phyloP scores from a whole-genome alignment of 441 rosid species.

The Metrosideros polymorpha region DNA sequence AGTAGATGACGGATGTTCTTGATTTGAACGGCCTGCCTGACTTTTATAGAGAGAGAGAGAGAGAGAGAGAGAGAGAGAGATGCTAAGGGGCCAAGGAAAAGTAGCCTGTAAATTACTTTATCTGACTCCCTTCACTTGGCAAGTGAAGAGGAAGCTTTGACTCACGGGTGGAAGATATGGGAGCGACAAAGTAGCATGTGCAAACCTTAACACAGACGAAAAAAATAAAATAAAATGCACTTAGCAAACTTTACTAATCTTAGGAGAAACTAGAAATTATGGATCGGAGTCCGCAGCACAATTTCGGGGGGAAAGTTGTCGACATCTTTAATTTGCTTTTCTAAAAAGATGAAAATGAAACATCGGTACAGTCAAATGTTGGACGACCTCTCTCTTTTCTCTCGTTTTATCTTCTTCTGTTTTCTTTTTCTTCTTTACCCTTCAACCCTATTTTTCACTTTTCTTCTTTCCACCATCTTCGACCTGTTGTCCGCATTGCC shows the following conservation, averaged over 20 bases:
- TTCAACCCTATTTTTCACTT: background rate
- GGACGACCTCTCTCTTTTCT: background rate
- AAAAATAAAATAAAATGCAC: no score
- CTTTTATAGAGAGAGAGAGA: background rate
- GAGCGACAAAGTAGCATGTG: background rate
- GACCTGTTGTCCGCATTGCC: background rate
- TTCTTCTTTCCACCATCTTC: background rate
- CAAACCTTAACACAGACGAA: background rate
- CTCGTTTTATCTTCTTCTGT: background rate
- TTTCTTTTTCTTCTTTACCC: background rate
- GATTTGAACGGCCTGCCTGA: background rate
- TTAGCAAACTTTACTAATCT: no score
- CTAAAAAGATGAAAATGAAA: background rate
- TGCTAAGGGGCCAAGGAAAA: background rate
- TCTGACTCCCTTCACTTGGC: background rate
- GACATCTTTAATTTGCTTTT: no score
- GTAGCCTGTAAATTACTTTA: background rate
- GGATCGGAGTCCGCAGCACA: background rate
- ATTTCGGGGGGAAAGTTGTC: background rate
- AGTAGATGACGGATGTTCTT: background rate
- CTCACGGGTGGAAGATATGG: background rate
- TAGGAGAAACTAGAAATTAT: background rate
- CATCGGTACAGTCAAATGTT: background rate
- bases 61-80: background rate
- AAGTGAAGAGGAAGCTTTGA: background rate